These are phyloP conservation scores for Periconia sp. DNA, from an alignment of 2,329 filamentous ascomycete species.

Conservation along the genomic window DNA sequence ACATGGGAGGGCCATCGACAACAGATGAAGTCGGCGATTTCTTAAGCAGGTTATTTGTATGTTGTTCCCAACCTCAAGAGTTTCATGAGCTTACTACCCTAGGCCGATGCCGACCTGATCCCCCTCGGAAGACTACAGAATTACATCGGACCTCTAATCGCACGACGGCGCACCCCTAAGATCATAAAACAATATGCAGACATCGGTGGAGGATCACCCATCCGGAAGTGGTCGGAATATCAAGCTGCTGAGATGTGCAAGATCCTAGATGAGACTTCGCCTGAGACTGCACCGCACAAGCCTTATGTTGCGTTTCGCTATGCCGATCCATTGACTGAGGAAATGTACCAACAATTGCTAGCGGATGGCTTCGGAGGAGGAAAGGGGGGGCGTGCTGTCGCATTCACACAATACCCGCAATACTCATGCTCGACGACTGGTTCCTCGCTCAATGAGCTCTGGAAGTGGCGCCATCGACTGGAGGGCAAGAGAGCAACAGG, in stretches of 20 bases:
- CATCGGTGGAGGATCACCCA: constrained; percentile 97
- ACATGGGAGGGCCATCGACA: constrained; percentile 96
- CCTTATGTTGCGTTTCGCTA: constrained; percentile 98
- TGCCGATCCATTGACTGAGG: constrained; percentile 88
- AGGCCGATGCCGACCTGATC: constrained; percentile 94
- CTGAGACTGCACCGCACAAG: constrained; percentile 93
- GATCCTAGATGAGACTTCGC: constrained; percentile 86
- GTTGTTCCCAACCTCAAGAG: constrained; percentile 3
- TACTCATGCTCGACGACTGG: constrained; percentile 98
- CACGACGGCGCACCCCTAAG: constrained; percentile 87
- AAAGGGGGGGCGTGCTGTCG: constrained; percentile 89
- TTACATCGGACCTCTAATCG: constrained; percentile 89
- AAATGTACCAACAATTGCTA: constrained; percentile 84
- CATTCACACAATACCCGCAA: constrained; percentile 97
- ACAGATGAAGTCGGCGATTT: constrained; percentile 89
- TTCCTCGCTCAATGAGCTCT: constrained; percentile 93
- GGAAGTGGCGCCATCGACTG: constrained; percentile 92
- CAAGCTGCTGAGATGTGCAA: constrained; percentile 97
- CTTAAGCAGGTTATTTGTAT: constrained; percentile 87
- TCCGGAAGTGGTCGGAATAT: constrained; percentile 96
- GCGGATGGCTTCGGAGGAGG: constrained; percentile 90
- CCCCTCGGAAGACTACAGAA: constrained; percentile 90
- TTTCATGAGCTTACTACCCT: constrained; percentile 21
- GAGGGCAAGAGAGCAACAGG: constrained; percentile 73
- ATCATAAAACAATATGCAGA: constrained; percentile 94